Conservation (phyloP, 2,329 filamentous ascomycete genomes). For the Cercospora sp. region DNA sequence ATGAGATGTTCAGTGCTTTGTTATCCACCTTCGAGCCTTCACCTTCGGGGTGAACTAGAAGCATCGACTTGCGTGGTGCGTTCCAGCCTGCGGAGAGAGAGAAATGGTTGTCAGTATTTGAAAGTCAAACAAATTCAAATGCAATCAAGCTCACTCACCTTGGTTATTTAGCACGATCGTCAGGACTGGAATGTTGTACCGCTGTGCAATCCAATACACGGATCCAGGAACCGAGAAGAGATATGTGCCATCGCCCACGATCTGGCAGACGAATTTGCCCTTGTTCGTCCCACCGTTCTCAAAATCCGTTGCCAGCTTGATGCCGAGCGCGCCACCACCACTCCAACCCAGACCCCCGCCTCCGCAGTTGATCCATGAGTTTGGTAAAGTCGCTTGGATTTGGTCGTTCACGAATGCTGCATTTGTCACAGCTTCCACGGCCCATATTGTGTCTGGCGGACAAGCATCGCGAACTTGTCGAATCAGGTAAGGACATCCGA, state of each 20-base stretch:
- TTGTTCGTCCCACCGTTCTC: constrained; percentile 52
- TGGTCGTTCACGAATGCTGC: constrained; percentile 68
- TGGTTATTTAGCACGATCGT: constrained; percentile 70
- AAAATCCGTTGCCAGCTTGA: constrained; percentile 67
- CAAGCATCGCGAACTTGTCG: constrained; percentile 56
- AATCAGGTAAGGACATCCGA: constrained; percentile 61
- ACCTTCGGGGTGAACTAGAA: constrained; percentile 66
- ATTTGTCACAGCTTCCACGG: constrained; percentile 76
- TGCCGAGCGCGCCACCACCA: constrained; percentile 70
- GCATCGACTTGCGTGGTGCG: constrained; percentile 60
- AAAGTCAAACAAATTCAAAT: too few relatives aligned
- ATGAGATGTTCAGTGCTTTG: constrained; percentile 66
- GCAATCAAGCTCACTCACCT: constrained; percentile 43
- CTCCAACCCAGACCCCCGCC: constrained; percentile 80
- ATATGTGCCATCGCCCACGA: constrained; percentile 68
- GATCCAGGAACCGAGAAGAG: constrained; percentile 65
- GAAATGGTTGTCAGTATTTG: too few relatives aligned
- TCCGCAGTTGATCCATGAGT: constrained; percentile 78
- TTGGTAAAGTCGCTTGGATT: constrained; percentile 65
- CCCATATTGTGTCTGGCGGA: constrained; percentile 69
- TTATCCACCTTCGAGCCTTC: constrained; percentile 62
- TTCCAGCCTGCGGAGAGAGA: constrained; percentile 58
- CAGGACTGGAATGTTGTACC: constrained; percentile 65
- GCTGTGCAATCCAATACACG: constrained; percentile 68
- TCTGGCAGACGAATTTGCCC: constrained; percentile 62